These are phyloP conservation scores for Pseudogymnoascus sp. DNA, from an alignment of 2,329 filamentous ascomycete species.

Conservation along the genomic window DNA sequence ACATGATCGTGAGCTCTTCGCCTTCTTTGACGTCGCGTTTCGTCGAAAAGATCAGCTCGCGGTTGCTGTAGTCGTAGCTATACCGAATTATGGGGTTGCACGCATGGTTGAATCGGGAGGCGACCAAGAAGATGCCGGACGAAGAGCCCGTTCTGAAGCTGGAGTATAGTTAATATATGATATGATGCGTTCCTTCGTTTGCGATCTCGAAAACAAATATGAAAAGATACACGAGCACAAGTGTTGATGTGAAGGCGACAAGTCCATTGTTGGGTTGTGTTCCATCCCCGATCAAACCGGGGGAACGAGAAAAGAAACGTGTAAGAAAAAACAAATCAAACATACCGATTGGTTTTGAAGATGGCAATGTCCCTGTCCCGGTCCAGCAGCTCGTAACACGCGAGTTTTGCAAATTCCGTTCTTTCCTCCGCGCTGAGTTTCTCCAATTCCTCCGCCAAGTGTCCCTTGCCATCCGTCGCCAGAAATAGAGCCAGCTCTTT, in stretches of 20 bases:
- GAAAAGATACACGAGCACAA: neutral
- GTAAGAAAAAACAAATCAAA: neutral
- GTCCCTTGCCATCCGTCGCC: slow-evolving; percentile 8
- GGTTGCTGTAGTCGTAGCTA: slow-evolving; percentile 28
- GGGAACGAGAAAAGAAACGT: no score
- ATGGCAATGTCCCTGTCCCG: slow-evolving; percentile 17
- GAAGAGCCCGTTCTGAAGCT: neutral
- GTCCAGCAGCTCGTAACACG: slow-evolving; percentile 14
- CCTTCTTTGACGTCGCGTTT: slow-evolving; percentile 32
- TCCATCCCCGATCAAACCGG: neutral
- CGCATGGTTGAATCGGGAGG: slow-evolving; percentile 50
- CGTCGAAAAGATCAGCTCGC: slow-evolving; percentile 36
- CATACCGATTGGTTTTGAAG: slow-evolving; percentile 26
- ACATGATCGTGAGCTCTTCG: slow-evolving; percentile 44
- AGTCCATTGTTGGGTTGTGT: neutral
- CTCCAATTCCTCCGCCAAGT: slow-evolving; percentile 17
- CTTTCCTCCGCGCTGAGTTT: slow-evolving; percentile 16
- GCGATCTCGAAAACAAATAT: neutral
- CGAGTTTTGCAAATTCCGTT: slow-evolving; percentile 17
- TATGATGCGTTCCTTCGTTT: neutral
- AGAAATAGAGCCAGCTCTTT: slow-evolving; percentile 22
- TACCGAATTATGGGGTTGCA: slow-evolving; percentile 40
- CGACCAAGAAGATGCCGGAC: slow-evolving; percentile 39
- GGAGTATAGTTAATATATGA: neutral
- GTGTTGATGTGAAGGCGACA: neutral